Evolutionary conservation across 768 basidiomycete genomes (phyloP), one percentile per base, ranked within the genome.

Genomic region (Rhodotorula paludigena): DNA sequence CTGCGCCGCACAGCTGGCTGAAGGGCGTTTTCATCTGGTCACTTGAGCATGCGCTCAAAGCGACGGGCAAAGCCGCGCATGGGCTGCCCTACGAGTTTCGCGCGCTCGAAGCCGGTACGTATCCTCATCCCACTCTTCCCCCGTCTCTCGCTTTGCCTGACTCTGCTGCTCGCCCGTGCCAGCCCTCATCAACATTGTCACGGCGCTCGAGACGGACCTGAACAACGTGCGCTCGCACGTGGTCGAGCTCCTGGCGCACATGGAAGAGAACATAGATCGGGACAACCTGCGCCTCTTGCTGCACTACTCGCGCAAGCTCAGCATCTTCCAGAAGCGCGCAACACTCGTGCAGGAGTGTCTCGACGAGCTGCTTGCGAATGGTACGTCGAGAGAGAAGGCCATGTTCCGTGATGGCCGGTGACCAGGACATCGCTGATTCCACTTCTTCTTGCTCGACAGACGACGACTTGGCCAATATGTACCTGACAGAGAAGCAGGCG

Each of bases 191-290:
- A 94, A 92, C 47, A 90, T 94, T 16, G 80, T 93, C 63, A 89
- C 89, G 71, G 92, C 94, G 9, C 82, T 98, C 32, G 94, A 97
- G 80, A 91, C 92, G 39, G 94, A 98, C 80, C 89, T 97, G 89
- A 88, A 88, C 21, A 93, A 93, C 76, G 90, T 92, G 58, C 86
- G 93, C 41, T 88, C 89, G 69, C 85, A 96, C 44, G 89, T 97
- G 58, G 89, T 89, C 59, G 89, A 90, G 7, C 81, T 98, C 16
- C 81, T 98, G 38, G 89, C 89, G 25, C 93, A 94, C 78, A 83
- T 98, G 57, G 94, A 98, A 76, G 90, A 92, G 66, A 89, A 93
- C 75, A 96, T 97, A 74, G 67, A 94, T 76, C 87, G 91, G 47
- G 93, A 96, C 78, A 89, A 91, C 61, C 90, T 98, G 78, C 92